phyloP scores from a whole-genome alignment of 2,329 filamentous ascomycete species.

The Neonectria ditissima region DNA sequence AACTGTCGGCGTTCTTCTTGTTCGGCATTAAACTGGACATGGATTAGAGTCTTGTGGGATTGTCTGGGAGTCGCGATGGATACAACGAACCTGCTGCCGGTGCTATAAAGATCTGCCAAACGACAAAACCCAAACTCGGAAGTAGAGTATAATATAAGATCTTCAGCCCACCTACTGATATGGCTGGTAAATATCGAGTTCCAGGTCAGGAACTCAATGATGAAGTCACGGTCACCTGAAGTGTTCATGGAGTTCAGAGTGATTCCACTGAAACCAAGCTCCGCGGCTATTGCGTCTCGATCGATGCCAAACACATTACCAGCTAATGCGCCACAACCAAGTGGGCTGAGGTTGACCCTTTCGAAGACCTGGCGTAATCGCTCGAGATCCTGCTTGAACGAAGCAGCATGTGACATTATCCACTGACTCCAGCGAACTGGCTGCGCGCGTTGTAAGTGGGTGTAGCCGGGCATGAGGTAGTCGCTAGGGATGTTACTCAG shows the following conservation, averaged over 20 bases:
- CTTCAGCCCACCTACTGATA: conserved; percentile 84
- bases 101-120: conserved; percentile 84
- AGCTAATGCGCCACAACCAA: conserved; percentile 82
- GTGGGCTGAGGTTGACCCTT: conserved; percentile 78
- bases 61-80: background rate
- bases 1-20: conserved; percentile 84
- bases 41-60: background rate
- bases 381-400: conserved; percentile 80
- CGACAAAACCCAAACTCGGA: conserved; percentile 83
- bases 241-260: conserved; percentile 82
- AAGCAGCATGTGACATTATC: conserved; percentile 79
- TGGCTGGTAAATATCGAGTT: conserved; percentile 82
- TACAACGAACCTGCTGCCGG: conserved; percentile 63
- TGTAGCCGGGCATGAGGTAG: conserved; percentile 88
- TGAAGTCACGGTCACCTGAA: conserved; percentile 83
- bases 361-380: conserved; percentile 78
- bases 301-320: conserved; percentile 88
- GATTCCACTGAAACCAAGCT: conserved; percentile 82
- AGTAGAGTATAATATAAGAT: conserved; percentile 85
- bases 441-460: conserved; percentile 84
- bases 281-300: conserved; percentile 79
- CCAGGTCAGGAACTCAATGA: conserved; percentile 86
- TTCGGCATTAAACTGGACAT: conserved; percentile 77
- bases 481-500: conserved; percentile 55
- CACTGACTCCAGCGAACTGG: conserved; percentile 86